A percentile compares a stretch with the other conserved stretches of the same genome.
Evolutionary conservation across 1,284 basidiomycete genomes (phyloP).

Genomic region (Hymenochaete sp.): DNA sequence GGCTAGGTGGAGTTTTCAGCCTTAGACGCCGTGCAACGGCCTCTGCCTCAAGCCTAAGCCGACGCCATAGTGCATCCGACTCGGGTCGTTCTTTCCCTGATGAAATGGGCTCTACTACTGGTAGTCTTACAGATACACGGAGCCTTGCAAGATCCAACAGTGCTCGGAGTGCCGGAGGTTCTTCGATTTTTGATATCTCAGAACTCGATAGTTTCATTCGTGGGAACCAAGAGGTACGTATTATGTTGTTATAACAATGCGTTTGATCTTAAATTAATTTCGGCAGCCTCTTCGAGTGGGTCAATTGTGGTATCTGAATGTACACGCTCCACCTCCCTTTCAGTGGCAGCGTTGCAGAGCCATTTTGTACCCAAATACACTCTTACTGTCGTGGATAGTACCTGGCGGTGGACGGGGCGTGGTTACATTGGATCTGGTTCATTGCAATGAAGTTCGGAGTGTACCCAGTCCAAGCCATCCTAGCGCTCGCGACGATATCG

Average conservation of each 20-base stretch:
- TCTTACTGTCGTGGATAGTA: slow-evolving; percentile 77
- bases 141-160: slow-evolving; percentile 13
- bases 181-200: slow-evolving; percentile 37
- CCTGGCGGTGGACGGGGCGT: slow-evolving; percentile 69
- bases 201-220: slow-evolving; percentile 38
- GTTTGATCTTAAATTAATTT: slow-evolving; percentile 12
- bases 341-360: slow-evolving; percentile 82
- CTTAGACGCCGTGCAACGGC: slow-evolving; percentile 51
- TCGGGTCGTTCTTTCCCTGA: slow-evolving; percentile 16
- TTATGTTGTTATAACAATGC: slow-evolving; percentile 23
- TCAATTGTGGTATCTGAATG: slow-evolving; percentile 81
- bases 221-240: slow-evolving; percentile 36
- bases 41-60: not conserved
- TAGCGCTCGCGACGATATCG: slow-evolving; percentile 71
- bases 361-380: slow-evolving; percentile 68
- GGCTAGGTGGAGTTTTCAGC: slow-evolving; percentile 30
- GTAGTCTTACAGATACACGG: slow-evolving; percentile 2
- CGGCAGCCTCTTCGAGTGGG: slow-evolving; percentile 73
- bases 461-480: slow-evolving; percentile 73
- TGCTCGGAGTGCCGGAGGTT: slow-evolving; percentile 25
- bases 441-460: slow-evolving; percentile 74
- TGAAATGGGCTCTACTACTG: slow-evolving; percentile 7
- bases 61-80: slow-evolving; percentile 11
- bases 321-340: slow-evolving; percentile 70
- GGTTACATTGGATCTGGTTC: slow-evolving; percentile 74